Percentiles rank a stretch among this genome's conserved stretches.
Conservation (phyloP, 257 asterid genomes). For the Pogostemon cablin region DNA sequence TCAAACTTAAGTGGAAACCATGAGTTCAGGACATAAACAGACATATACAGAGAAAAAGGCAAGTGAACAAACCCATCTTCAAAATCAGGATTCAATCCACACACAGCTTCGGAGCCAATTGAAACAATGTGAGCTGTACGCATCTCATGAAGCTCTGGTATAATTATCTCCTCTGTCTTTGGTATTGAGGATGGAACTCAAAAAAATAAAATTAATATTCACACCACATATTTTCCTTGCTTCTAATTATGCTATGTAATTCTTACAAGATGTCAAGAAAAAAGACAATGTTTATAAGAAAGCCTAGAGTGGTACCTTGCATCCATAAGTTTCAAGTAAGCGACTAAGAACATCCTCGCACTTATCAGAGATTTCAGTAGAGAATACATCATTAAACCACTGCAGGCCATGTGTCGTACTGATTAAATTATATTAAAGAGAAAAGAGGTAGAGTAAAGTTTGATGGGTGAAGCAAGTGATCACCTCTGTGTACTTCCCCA, state of each 20-base stretch:
- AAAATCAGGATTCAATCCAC: slow-evolving; percentile 66
- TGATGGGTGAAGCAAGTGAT: slow-evolving; percentile 29
- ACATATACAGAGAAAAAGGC: slow-evolving; percentile 5
- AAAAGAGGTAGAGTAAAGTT: slow-evolving; percentile 15
- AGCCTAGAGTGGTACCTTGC: slow-evolving; percentile 59
- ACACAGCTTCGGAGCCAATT: slow-evolving; percentile 83
- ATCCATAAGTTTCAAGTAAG: slow-evolving; percentile 75
- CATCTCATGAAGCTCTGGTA: slow-evolving; percentile 97
- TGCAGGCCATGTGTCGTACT: slow-evolving; percentile 38
- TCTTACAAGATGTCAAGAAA: slow-evolving; percentile 34
- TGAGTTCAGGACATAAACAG: slow-evolving; percentile 19
- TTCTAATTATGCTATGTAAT: slow-evolving; percentile 24
- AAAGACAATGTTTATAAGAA: slow-evolving; percentile 10
- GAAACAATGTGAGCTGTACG: slow-evolving; percentile 86
- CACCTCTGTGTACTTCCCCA: slow-evolving; percentile 97
- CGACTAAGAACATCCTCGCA: slow-evolving; percentile 79
- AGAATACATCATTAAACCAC: slow-evolving; percentile 98
- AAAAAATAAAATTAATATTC: slow-evolving; percentile 12
- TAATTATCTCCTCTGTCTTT: slow-evolving; percentile 81
- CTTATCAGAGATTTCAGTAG: slow-evolving; percentile 74
- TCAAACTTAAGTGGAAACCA: slow-evolving; percentile 6
- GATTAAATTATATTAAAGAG: slow-evolving; percentile 30
- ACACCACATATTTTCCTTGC: slow-evolving; percentile 19
- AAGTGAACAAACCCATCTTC: slow-evolving; percentile 77
- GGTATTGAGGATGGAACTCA: slow-evolving; percentile 40